Base-by-base conservation (phyloP, 371 early-diverging fungal species). In the Saksenaea oblongispora region DNA sequence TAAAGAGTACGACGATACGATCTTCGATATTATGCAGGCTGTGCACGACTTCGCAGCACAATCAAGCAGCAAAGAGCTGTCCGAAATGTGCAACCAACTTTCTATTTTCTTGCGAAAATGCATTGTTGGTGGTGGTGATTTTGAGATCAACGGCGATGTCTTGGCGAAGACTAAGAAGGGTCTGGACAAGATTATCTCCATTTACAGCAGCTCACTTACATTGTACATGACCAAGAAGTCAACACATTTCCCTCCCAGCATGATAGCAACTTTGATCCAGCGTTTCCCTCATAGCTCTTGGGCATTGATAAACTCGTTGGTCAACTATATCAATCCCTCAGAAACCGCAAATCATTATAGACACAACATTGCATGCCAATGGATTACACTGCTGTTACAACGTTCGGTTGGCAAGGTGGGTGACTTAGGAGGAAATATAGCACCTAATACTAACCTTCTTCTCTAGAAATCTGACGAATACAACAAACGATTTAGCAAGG, bases 161-260 rank as follows among this genome's bases (percentile, higher is more conserved):
- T 67, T 70, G 56, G 67, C 64, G 8, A 72, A 78, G 61, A 69
- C 70, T 57, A 73, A 72, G 54, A 54, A 68, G 11, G 71, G 64
- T 5, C 39, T 69, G n/a, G 66, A 66, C 18, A 76, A 76, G 51
- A 63, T 73, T 54, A 58, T 67, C 41, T 63, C 61, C 3, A 63
- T 89, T 34, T 87, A 89, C 34, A 76, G 67, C 55, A 76, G 67
- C 2, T 80, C 90, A 11, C 70, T 88, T 59, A 71, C 72, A 35
- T 82, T 87, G 61, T 92, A 87, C 66, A 79, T 92, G 84, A 82
- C 84, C 36, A 84, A 84, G 67, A 90, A 89, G 71, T 84, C 88
- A 39, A 84, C 89, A 44, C 84, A 83, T 62, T 63, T 91, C 66
- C 82, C 84, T 59, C 77, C 87, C 27, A 83, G 78, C 64, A 77